A percentile compares a stretch with the other conserved stretches of the same genome.
Conservation (phyloP, 2,329 filamentous ascomycete species). For the Hymenoscyphus salicellus region DNA sequence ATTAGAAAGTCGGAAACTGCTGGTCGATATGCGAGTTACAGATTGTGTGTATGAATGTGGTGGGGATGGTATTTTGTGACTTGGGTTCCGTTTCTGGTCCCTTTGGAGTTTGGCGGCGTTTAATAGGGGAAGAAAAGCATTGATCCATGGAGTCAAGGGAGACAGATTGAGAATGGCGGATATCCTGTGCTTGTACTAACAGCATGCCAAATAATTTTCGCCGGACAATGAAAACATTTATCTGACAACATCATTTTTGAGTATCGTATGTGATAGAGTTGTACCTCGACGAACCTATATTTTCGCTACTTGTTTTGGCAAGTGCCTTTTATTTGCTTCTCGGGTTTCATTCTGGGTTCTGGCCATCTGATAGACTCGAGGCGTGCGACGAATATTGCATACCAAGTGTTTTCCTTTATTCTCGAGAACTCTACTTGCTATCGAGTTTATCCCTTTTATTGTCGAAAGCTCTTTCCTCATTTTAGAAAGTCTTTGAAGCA, state of each 20-base stretch:
- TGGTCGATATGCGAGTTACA: constrained; percentile 92
- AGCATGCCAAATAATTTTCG: constrained; percentile 5
- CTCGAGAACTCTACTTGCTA: no score
- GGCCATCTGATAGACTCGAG: no score
- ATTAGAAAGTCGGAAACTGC: constrained; percentile 94
- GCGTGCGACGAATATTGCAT: no score
- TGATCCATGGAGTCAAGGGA: constrained; percentile 21
- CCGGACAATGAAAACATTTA: not conserved
- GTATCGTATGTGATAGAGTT: not conserved
- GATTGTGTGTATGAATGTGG: constrained; percentile 57
- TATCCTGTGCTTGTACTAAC: constrained; percentile 20
- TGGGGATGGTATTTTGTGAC: not conserved
- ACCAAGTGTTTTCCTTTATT: no score
- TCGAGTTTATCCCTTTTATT: no score
- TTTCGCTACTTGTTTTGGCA: not conserved
- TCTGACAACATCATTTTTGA: not conserved
- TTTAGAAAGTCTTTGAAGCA: no score
- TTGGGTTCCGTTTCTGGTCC: not conserved
- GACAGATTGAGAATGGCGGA: constrained; percentile 18
- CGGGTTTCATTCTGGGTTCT: no score
- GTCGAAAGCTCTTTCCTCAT: no score
- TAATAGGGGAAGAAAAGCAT: constrained; percentile 22
- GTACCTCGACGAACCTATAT: not conserved
- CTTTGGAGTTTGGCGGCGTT: constrained; percentile 23
- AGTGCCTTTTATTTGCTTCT: not conserved